Percentiles rank a stretch among this genome's conserved stretches.
These are phyloP conservation scores for Cyberlindnera subsufficiens DNA, from an alignment of 805 yeast genomes.

Conservation along the genomic window DNA sequence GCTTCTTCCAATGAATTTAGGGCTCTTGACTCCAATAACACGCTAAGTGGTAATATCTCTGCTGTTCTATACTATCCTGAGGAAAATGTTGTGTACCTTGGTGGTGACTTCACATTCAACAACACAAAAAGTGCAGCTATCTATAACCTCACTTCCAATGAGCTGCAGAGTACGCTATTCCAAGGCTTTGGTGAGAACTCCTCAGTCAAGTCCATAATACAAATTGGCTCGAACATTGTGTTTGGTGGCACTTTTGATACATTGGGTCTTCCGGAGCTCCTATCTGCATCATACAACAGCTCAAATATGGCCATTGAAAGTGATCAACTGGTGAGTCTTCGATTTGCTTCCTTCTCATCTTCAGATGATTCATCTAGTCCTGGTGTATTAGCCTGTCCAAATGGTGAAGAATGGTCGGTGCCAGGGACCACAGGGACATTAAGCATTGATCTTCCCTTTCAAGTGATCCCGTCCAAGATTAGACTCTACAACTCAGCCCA, in stretches of 20 bases:
- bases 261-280: slow-evolving; percentile 24
- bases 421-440: slow-evolving; percentile 54
- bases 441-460: slow-evolving; percentile 51
- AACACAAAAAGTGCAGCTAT: slow-evolving; percentile 53
- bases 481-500: slow-evolving; percentile 59
- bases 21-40: slow-evolving; percentile 21
- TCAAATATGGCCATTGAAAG: slow-evolving; percentile 41
- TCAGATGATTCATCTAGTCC: slow-evolving; percentile 26
- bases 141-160: slow-evolving; percentile 45
- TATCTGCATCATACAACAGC: slow-evolving; percentile 27
- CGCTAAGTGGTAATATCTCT: slow-evolving; percentile 32
- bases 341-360: slow-evolving; percentile 47
- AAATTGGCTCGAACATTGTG: slow-evolving; percentile 47
- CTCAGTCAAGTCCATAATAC: slow-evolving; percentile 54
- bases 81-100: slow-evolving; percentile 56
- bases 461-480: slow-evolving; percentile 61
- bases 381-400: slow-evolving; percentile 44
- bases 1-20: slow-evolving; percentile 21
- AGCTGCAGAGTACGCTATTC: slow-evolving; percentile 52
- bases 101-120: slow-evolving; percentile 65
- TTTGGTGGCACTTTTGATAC: slow-evolving; percentile 77
- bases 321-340: slow-evolving; percentile 57
- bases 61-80: slow-evolving; percentile 44
- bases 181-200: slow-evolving; percentile 67
- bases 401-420: slow-evolving; percentile 48